A percentile compares a stretch with the other conserved stretches of the same genome.
These are phyloP conservation scores for Ascochyta pisi DNA, from an alignment of 2,329 filamentous ascomycete species.

Conservation along the genomic window DNA sequence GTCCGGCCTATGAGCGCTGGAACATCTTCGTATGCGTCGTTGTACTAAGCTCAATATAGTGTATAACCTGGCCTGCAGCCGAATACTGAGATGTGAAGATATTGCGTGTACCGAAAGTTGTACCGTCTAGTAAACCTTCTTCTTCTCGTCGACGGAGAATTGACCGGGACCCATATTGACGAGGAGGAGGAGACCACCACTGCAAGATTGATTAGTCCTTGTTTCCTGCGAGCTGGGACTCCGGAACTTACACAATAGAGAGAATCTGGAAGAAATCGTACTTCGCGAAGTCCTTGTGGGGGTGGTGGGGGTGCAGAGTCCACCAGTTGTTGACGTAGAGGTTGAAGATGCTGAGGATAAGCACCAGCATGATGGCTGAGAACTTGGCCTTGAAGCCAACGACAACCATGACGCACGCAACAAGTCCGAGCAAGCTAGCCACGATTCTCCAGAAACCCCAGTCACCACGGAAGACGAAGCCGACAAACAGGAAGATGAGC, in stretches of 20 bases:
- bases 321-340: constrained; percentile 99
- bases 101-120: constrained; percentile 2
- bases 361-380: constrained; percentile 91
- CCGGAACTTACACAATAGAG: constrained; percentile 79
- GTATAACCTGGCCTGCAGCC: constrained; percentile 15
- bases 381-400: constrained; percentile 99
- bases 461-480: constrained; percentile 92
- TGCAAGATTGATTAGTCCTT: constrained; percentile 42
- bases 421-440: constrained; percentile 82
- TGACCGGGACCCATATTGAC: constrained; percentile 99
- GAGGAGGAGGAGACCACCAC: constrained; percentile 89
- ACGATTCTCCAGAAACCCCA: constrained; percentile 90
- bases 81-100: constrained; percentile 16
- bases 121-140: constrained; percentile 88
- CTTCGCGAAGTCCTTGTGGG: constrained; percentile 99
- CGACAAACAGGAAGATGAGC: constrained; percentile 96
- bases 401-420: constrained; percentile 97
- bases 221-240: background rate
- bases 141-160: constrained; percentile 99
- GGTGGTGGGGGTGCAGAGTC: constrained; percentile 98
- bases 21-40: constrained; percentile 16
- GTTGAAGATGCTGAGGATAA: constrained; percentile 97
- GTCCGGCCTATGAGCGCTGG: constrained; percentile 6
- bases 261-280: constrained; percentile 99
- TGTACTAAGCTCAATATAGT: constrained; percentile 20